These are phyloP conservation scores for Pythium insidiosum DNA, from an alignment of 352 stramenopile genomes.

Conservation along the genomic window DNA sequence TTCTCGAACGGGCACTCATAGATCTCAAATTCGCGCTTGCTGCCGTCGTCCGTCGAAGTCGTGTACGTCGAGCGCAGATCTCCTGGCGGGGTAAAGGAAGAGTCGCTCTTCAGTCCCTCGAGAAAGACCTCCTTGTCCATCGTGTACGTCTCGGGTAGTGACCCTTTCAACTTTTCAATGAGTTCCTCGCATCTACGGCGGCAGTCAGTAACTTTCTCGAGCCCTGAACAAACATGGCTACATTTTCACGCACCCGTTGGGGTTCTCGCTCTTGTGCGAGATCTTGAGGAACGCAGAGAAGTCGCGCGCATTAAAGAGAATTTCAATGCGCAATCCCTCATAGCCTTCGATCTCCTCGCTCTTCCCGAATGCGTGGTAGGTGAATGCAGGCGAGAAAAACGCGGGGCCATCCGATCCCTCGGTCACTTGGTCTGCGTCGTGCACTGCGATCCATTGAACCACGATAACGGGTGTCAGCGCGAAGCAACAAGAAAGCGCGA, in stretches of 20 bases:
- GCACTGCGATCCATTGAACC: constrained; percentile 35
- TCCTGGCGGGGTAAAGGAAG: constrained; percentile 35
- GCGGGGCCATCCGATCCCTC: constrained; percentile 24
- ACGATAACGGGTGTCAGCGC: too few relatives aligned
- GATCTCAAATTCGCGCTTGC: constrained; percentile 44
- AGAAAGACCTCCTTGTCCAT: constrained; percentile 36
- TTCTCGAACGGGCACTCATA: constrained; percentile 55
- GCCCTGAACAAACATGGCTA: neutral
- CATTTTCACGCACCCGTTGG: constrained; percentile 5
- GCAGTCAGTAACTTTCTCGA: neutral
- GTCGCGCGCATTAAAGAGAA: constrained; percentile 58
- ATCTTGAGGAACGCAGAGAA: constrained; percentile 54
- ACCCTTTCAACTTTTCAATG: constrained; percentile 34
- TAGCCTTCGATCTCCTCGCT: constrained; percentile 67
- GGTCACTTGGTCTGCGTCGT: constrained; percentile 25
- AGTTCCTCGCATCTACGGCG: constrained; percentile 36
- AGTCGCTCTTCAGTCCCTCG: constrained; percentile 7
- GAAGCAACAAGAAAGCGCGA: neutral
- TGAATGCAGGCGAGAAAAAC: constrained; percentile 63
- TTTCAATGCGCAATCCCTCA: constrained; percentile 36
- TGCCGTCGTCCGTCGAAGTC: constrained; percentile 10
- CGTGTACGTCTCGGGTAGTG: constrained; percentile 32
- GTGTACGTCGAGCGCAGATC: constrained; percentile 32
- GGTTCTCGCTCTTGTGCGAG: constrained; percentile 38
- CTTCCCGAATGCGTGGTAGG: constrained; percentile 76